phyloP scores from a whole-genome alignment of 139 green algal genomes.

The Chlamydomonas urium region DNA sequence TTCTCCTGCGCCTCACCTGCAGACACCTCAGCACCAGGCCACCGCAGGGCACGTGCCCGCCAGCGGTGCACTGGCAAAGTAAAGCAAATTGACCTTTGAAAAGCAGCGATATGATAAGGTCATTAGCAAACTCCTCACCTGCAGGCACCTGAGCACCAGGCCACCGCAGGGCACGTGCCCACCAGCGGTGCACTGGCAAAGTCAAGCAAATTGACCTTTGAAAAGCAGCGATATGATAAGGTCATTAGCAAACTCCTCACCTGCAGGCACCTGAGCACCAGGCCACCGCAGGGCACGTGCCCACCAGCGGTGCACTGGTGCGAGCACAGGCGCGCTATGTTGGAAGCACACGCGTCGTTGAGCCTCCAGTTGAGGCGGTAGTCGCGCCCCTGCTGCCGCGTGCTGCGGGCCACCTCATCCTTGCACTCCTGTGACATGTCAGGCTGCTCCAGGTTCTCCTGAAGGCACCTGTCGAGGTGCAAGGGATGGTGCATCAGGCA shows the following conservation, averaged over 20 bases:
- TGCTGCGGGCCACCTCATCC: slow-evolving; percentile 63
- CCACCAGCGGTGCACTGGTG: slow-evolving; percentile 50
- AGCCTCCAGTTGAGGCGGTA: slow-evolving; percentile 87
- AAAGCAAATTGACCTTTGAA: no score
- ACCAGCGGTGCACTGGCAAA: no score
- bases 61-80: no score
- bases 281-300: slow-evolving; percentile 67
- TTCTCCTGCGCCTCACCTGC: slow-evolving; percentile 23
- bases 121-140: slow-evolving; percentile 23
- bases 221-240: no score
- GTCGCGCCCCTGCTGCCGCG: slow-evolving; percentile 64
- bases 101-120: no score
- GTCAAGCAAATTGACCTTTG: no score
- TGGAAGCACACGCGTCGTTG: slow-evolving; percentile 66
- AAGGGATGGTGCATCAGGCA: no score
- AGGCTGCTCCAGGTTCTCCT: slow-evolving; percentile 35
- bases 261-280: slow-evolving; percentile 78
- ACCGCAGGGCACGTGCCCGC: slow-evolving; percentile 65
- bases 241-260: slow-evolving; percentile 19
- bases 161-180: slow-evolving; percentile 71
- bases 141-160: slow-evolving; percentile 76
- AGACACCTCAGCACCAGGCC: slow-evolving; percentile 82
- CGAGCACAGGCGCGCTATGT: slow-evolving; percentile 69
- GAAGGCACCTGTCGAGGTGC: slow-evolving; percentile 35
- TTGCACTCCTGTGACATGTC: slow-evolving; percentile 76